phyloP scores from a whole-genome alignment of 2,329 filamentous ascomycete genomes.

The Alternaria triticimaculans region DNA sequence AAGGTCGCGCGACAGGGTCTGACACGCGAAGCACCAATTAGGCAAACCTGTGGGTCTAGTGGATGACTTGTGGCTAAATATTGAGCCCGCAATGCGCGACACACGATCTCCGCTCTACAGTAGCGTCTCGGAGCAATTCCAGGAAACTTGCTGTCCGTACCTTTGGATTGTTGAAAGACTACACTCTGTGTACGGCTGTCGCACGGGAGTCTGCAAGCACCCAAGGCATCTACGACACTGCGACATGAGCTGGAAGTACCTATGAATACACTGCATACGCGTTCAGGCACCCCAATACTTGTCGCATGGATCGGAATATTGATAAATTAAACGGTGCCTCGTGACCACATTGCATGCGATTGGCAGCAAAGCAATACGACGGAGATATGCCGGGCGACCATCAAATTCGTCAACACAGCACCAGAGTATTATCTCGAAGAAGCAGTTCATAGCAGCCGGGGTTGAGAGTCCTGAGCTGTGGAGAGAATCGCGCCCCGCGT shows the following conservation, averaged over 20 bases:
- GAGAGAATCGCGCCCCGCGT: background rate
- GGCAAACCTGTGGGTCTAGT: slow-evolving; percentile 3
- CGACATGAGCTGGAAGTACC: background rate
- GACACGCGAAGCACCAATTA: background rate
- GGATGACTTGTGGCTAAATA: slow-evolving; percentile 3
- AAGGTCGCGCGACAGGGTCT: background rate
- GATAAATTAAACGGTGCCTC: background rate
- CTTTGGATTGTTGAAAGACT: background rate
- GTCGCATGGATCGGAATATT: background rate
- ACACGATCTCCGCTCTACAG: background rate
- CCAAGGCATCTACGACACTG: background rate
- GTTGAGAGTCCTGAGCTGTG: background rate
- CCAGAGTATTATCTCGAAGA: background rate
- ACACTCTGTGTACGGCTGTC: background rate
- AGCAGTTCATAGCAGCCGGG: background rate
- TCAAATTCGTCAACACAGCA: background rate
- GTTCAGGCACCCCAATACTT: background rate
- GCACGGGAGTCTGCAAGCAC: background rate
- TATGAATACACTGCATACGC: background rate
- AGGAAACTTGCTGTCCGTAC: background rate
- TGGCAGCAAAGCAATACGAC: background rate
- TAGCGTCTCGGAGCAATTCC: background rate
- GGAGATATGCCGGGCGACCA: background rate
- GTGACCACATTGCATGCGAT: background rate
- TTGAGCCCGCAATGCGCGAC: background rate